A percentile compares a stretch with the other conserved stretches of the same genome.
These are phyloP conservation scores for Aspergillus incahuasiensis DNA, from an alignment of 495 filamentous ascomycete species.

Conservation along the genomic window DNA sequence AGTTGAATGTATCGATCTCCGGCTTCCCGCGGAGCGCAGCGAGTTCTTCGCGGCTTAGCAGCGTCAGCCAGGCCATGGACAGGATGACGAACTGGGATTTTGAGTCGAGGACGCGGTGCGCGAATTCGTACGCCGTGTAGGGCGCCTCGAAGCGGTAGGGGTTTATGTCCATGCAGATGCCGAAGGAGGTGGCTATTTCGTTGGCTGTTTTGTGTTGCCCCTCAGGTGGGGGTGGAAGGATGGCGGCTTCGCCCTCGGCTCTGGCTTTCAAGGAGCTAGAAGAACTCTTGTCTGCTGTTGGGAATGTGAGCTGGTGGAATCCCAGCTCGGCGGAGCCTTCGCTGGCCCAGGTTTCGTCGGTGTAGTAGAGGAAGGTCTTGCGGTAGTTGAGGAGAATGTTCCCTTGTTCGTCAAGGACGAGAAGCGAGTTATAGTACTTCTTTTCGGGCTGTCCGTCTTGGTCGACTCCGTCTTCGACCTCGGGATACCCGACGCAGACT, in stretches of 20 bases:
- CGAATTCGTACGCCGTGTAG: slow-evolving; percentile 79
- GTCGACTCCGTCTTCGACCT: slow-evolving; percentile 44
- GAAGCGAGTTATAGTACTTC: slow-evolving; percentile 73
- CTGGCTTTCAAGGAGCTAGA: slow-evolving; percentile 1
- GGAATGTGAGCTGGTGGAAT: slow-evolving; percentile 34
- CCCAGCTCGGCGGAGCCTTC: slow-evolving; percentile 63
- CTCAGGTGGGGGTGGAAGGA: not conserved
- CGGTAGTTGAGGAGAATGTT: slow-evolving; percentile 76
- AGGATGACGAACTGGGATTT: slow-evolving; percentile 70
- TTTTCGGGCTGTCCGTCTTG: slow-evolving; percentile 17
- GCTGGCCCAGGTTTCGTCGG: slow-evolving; percentile 84
- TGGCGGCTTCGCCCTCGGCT: not conserved
- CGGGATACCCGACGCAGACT: slow-evolving; percentile 89
- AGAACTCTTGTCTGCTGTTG: not conserved
- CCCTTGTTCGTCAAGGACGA: slow-evolving; percentile 71
- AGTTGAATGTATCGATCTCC: slow-evolving; percentile 76
- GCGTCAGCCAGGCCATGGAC: slow-evolving; percentile 84
- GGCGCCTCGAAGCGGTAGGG: slow-evolving; percentile 76
- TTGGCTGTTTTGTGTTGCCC: not conserved
- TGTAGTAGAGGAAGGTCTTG: slow-evolving; percentile 86
- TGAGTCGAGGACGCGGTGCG: slow-evolving; percentile 64
- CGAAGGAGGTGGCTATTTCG: slow-evolving; percentile 60
- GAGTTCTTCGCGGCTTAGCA: slow-evolving; percentile 42
- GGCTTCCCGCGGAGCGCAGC: slow-evolving; percentile 50
- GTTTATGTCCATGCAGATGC: slow-evolving; percentile 76